phyloP scores from a whole-genome alignment of 495 filamentous ascomycete genomes.

The Penicillium chermesinum region DNA sequence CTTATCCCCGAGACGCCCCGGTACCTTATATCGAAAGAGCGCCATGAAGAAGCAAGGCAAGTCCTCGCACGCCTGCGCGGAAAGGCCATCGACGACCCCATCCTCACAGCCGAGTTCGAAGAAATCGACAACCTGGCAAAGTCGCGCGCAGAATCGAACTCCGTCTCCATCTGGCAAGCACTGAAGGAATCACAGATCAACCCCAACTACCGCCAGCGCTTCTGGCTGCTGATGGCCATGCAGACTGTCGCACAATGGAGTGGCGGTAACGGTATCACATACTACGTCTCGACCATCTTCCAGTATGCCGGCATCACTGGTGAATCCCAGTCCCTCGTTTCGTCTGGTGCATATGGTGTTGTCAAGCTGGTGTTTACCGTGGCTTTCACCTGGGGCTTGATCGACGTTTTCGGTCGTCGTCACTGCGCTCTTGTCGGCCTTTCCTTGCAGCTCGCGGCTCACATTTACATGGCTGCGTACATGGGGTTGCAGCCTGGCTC shows the following conservation, averaged over 20 bases:
- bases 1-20: constrained; percentile 39
- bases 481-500: constrained; percentile 37
- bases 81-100: constrained; percentile 22
- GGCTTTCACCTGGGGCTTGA: constrained; percentile 43
- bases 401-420: constrained; percentile 41
- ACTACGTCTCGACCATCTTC: constrained; percentile 42
- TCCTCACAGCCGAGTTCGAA: constrained; percentile 32
- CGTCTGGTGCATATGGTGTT: constrained; percentile 41
- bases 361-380: constrained; percentile 45
- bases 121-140: constrained; percentile 31
- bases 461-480: constrained; percentile 41
- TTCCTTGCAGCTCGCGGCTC: constrained; percentile 33
- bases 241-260: constrained; percentile 45
- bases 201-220: constrained; percentile 42
- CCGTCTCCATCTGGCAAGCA: constrained; percentile 34
- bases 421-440: constrained; percentile 35
- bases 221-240: constrained; percentile 43
- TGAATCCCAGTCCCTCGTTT: constrained; percentile 28
- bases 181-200: constrained; percentile 40
- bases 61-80: constrained; percentile 40
- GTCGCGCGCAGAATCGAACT: constrained; percentile 22
- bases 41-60: constrained; percentile 26
- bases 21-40: constrained; percentile 37
- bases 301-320: constrained; percentile 34
- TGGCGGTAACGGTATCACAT: constrained; percentile 46